A percentile compares a stretch with the other conserved stretches of the same genome.
Evolutionary conservation across 345 rosid species (phyloP).

Genomic region (Gynandropsis gynandra): DNA sequence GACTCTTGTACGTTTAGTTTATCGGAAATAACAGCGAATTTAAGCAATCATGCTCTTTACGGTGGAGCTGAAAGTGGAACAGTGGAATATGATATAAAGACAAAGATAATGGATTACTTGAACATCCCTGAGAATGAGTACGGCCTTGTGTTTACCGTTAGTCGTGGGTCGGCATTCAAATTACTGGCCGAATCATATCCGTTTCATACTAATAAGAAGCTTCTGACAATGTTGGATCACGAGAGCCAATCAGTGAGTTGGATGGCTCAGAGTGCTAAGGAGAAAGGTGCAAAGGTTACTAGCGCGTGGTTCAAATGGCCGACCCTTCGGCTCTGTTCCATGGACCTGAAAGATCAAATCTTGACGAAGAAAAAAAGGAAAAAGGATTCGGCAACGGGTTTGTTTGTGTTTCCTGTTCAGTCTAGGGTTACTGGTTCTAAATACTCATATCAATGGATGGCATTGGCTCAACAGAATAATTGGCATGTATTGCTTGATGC

Average conservation of each 20-base stretch:
- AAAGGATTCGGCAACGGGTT: constrained; percentile 79
- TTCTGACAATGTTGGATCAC: constrained; percentile 95
- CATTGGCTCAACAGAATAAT: constrained; percentile 91
- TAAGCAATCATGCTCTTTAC: constrained; percentile 86
- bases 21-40: too few relatives aligned
- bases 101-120: constrained; percentile 88
- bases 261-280: constrained; percentile 97
- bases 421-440: constrained; percentile 95
- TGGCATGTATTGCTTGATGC: too few relatives aligned
- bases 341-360: constrained; percentile 88
- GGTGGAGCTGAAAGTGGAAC: constrained; percentile 93
- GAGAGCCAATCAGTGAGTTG: constrained; percentile 95
- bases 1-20: constrained; percentile 95
- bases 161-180: constrained; percentile 95
- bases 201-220: constrained; percentile 84
- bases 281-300: constrained; percentile 82
- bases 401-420: constrained; percentile 97
- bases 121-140: too few relatives aligned
- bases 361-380: constrained; percentile 72
- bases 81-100: constrained; percentile 81
- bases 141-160: constrained; percentile 96
- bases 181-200: constrained; percentile 94
- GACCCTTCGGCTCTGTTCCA: constrained; percentile 88
- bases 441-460: constrained; percentile 99
- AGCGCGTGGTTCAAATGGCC: constrained; percentile 99